phyloP scores from a whole-genome alignment of 2,329 filamentous ascomycete species.

The Ophiostoma piceae region DNA sequence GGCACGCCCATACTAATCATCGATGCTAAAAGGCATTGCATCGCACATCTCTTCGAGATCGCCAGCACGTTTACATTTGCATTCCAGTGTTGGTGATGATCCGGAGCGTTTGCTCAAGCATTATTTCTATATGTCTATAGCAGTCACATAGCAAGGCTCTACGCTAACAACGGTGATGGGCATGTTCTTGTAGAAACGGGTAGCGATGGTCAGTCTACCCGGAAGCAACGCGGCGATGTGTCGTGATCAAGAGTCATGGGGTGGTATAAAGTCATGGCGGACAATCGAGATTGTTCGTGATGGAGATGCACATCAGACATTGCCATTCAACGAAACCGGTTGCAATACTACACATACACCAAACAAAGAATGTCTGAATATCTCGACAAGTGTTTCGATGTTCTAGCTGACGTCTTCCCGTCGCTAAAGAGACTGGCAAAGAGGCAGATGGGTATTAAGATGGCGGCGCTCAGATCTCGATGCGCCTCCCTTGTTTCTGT shows the following conservation, averaged over 20 bases:
- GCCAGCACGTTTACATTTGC: not conserved
- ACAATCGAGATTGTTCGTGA: not conserved
- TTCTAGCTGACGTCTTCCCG: not conserved
- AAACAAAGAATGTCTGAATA: not conserved
- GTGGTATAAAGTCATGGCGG: not conserved
- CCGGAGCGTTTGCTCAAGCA: not conserved
- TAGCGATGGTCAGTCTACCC: not conserved
- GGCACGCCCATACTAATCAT: not conserved
- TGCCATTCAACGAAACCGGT: not conserved
- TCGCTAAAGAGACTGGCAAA: not conserved
- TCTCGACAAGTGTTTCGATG: not conserved
- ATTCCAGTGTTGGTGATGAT: constrained; percentile 2
- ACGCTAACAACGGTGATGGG: not conserved
- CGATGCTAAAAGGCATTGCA: not conserved
- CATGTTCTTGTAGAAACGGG: not conserved
- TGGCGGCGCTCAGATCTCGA: constrained; percentile 5
- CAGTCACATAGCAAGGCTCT: not conserved
- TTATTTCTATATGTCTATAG: not conserved
- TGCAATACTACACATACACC: not conserved
- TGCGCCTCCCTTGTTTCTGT: not conserved
- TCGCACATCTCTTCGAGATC: not conserved
- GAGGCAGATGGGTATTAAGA: not conserved
- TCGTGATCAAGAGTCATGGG: not conserved
- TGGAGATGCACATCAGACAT: not conserved
- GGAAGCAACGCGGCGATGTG: not conserved